A percentile compares a stretch with the other conserved stretches of the same genome.
These are phyloP conservation scores for Suillus alpinus DNA, from an alignment of 768 basidiomycete genomes.

Conservation along the genomic window DNA sequence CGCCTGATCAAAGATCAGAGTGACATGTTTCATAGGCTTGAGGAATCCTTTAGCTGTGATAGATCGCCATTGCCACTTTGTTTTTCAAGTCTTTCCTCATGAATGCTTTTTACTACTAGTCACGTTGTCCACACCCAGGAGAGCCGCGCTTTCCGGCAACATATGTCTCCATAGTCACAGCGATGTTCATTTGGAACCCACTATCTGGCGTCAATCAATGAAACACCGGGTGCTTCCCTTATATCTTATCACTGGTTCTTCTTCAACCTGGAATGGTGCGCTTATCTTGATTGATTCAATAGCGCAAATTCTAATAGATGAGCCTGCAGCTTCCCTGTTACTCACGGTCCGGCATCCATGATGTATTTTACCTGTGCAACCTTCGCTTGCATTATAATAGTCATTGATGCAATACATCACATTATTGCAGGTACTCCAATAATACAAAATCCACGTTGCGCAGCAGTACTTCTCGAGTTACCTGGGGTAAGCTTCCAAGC, in stretches of 20 bases:
- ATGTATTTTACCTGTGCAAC: background rate
- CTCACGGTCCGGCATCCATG: background rate
- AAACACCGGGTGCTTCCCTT: background rate
- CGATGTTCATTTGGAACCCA: no score
- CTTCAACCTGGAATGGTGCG: conserved; percentile 1
- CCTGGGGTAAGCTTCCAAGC: conserved; percentile 1
- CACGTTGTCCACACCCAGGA: background rate
- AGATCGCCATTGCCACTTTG: background rate
- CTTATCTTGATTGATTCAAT: conserved; percentile 1
- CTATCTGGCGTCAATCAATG: background rate
- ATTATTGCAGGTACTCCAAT: background rate
- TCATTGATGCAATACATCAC: background rate
- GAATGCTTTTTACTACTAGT: background rate
- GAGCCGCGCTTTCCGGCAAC: background rate
- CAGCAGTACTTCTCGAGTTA: background rate
- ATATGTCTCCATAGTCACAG: background rate
- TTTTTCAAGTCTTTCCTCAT: background rate
- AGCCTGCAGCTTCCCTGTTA: background rate
- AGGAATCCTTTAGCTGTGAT: background rate
- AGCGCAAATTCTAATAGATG: background rate
- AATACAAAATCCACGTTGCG: background rate
- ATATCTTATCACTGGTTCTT: background rate
- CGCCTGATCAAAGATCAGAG: background rate
- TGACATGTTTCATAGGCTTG: background rate
- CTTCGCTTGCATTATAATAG: background rate